Evolutionary conservation across 352 stramenopile species (phyloP), one percentile per base, ranked within the genome.

Genomic region (Pythium sukuiense): DNA sequence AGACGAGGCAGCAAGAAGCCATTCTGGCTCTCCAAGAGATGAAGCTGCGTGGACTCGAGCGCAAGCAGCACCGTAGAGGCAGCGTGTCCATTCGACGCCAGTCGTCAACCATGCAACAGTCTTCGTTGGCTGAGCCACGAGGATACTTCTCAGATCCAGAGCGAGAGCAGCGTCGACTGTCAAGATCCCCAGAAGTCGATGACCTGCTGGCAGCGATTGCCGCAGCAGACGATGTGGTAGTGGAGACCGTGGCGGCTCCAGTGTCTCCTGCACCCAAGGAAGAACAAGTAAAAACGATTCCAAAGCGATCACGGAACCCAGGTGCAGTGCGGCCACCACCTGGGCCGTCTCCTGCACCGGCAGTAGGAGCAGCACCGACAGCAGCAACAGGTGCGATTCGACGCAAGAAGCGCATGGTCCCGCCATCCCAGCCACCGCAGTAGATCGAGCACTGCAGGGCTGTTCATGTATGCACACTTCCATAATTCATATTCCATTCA

Each of bases 21-120:
- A 81, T 88, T 45, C 55, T 78, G 49, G 70, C 80, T 54, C 62
- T 86, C 18, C 76, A 86, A 59, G 76, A 81, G 30, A 82, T 87
- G 71, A 78, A 84, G 64, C 67, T 77, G 20, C 65, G 75, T 3
- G 75, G 75, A 1, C 76, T 80, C 24, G 70, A 80, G 39, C 67
- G 63, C 3, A 68, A 63, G 26, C 67, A 69, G 20, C 46, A 72
- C 49, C 67, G 74, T 27, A 54, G 74, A 33, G 72, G 66, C 32
- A 74, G 64, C 54, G 59, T 77, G n/a, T 58, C 62, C n/a, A 20
- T 70, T n/a, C 52, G 39, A 1, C 37, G 58, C 3, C 52, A 63
- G 59, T 67, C 55, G n/a, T 12, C 30, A 14, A n/a, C 33, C 29
- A 1, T 18, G 48, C 61, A 50, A 27, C 2, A 16, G 20, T 37